Conservation (phyloP, 208 protist species). For the Lotmaria passim region DNA sequence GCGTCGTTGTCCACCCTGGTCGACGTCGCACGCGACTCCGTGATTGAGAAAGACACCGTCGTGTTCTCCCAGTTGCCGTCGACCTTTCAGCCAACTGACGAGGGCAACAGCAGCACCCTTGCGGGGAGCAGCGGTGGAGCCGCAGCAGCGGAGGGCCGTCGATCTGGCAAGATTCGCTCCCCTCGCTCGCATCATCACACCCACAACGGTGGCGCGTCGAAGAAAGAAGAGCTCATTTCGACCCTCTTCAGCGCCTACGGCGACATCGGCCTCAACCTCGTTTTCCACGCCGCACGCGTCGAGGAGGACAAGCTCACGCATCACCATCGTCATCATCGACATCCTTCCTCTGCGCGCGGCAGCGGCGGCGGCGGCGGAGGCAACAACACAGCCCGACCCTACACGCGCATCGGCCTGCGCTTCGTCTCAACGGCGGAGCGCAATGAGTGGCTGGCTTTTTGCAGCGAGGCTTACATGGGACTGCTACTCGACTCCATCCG, state of each 20-base stretch:
- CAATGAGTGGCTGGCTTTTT: conserved; percentile 52
- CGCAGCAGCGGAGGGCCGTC: conserved; percentile 1
- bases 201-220: conserved; percentile 1
- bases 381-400: conserved; percentile 17
- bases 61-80: conserved; percentile 46
- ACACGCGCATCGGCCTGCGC: conserved; percentile 45
- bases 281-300: conserved; percentile 37
- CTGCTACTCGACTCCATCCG: conserved; percentile 65
- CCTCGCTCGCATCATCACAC: background rate
- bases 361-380: background rate
- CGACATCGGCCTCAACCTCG: conserved; percentile 54
- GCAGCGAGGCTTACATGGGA: conserved; percentile 46
- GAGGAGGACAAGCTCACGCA: conserved; percentile 11
- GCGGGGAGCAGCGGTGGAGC: conserved; percentile 1
- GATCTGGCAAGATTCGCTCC: background rate
- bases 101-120: conserved; percentile 7
- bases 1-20: conserved; percentile 46
- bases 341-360: conserved; percentile 6
- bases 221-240: conserved; percentile 49
- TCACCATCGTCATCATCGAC: background rate
- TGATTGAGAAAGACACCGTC: conserved; percentile 51
- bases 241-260: conserved; percentile 51
- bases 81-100: conserved; percentile 14
- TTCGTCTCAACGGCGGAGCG: conserved; percentile 56
- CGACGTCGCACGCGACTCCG: conserved; percentile 52